Evolutionary conservation across 1,284 basidiomycete genomes (phyloP), one percentile per base, ranked within the genome.

Genomic region (Ganoderma boninense): DNA sequence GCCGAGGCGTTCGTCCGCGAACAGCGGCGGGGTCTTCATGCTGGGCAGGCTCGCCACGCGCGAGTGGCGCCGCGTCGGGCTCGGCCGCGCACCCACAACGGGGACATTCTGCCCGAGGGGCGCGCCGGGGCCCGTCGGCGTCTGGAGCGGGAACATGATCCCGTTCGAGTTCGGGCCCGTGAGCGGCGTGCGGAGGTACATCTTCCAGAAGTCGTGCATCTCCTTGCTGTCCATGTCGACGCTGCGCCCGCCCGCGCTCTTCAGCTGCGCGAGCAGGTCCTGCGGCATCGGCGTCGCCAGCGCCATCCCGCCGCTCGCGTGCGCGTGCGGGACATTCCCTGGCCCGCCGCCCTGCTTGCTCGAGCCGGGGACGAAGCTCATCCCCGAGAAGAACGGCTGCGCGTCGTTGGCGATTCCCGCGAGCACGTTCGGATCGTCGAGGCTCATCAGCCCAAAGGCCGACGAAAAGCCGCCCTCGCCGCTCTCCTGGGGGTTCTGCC

Each of bases 151-250:
- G 60, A 79, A 76, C 52, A 74, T 44, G n/a, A 71, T 11, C 2
- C 73, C 71, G 38, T 38, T 38, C 38, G 38, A 46, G 66, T 70
- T 72, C 72, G 87, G 83, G 1, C 86, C 87, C 54, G 85, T 86
- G n/a, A 90, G 78, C 32, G 92, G 92, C 23, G 91, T 93, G 60
- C 88, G 85, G 82, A 94, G 87, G 76, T 91, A 94, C 75, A 88
- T 84, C 80, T 87, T 92, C 93, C 92, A 94, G 75, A 93, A 89
- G 67, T 93, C 91, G 64, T 85, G 83, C 76, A 92, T 77, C 74
- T 93, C 90, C 70, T 85, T 83, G 72, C 84, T 82, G 62, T 91
- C 90, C 42, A 79, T 69, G 46, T 75, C 80, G 59, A 87, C 46
- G 20, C n/a, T 43, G n/a, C 85, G 79, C 72, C 83, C 77, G 38